Evolutionary conservation across 1,139 yeast species (phyloP).

Genomic region (Lodderomyces beijingensis): DNA sequence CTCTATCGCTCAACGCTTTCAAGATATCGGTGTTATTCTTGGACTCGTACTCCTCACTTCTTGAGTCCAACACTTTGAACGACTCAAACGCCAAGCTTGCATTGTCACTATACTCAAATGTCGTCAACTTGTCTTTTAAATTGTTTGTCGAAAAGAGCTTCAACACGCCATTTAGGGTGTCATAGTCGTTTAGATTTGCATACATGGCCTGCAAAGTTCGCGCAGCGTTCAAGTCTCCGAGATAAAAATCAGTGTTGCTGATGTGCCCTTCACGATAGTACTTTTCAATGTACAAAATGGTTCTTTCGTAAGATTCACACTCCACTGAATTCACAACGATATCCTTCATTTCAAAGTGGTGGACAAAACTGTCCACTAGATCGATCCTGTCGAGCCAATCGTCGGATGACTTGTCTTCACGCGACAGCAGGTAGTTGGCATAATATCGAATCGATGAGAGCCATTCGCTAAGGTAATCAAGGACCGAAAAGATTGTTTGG

Average conservation of each 20-base stretch:
- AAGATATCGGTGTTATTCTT: constrained; percentile 31
- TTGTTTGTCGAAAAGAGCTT: constrained; percentile 68
- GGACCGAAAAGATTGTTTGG: constrained; percentile 68
- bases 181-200: constrained; percentile 83
- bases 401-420: constrained; percentile 2
- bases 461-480: constrained; percentile 88
- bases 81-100: constrained; percentile 90
- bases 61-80: constrained; percentile 58
- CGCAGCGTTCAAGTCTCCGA: constrained; percentile 38
- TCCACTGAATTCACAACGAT: constrained; percentile 79
- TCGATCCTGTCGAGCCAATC: constrained; percentile 21
- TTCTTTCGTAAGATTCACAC: constrained; percentile 82
- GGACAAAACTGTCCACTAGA: constrained; percentile 44
- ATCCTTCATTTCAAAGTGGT: constrained; percentile 57
- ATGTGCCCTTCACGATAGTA: constrained; percentile 48
- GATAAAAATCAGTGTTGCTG: constrained; percentile 21
- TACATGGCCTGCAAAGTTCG: constrained; percentile 71
- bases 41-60: not conserved
- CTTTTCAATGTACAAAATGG: constrained; percentile 84
- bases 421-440: constrained; percentile 17
- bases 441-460: constrained; percentile 34
- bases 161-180: constrained; percentile 83
- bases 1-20: constrained; percentile 39
- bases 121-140: constrained; percentile 66
- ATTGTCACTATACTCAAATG: constrained; percentile 79